phyloP scores from a whole-genome alignment of 2,329 filamentous ascomycete species.

The Fusarium fujikuroi region DNA sequence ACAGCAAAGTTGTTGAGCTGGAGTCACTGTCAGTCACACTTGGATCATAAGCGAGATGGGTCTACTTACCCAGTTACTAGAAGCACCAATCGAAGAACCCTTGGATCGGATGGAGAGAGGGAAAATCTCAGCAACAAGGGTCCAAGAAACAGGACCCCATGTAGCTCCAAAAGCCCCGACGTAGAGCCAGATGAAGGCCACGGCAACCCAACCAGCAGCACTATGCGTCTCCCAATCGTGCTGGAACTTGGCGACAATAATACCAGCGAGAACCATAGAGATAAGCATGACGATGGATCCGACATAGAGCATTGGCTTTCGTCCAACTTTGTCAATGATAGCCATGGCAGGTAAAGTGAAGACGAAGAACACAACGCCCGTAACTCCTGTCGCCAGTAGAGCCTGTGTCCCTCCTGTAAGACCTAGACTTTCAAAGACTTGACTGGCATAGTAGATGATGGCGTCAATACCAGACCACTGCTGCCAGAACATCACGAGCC shows the following conservation, averaged over 20 bases:
- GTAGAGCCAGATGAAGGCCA: constrained; percentile 56
- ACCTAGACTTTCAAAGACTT: constrained; percentile 72
- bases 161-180: constrained; percentile 59
- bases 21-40: not conserved
- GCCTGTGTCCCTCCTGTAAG: constrained; percentile 67
- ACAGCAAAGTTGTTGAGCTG: constrained; percentile 57
- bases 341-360: constrained; percentile 48
- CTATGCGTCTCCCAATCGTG: constrained; percentile 45
- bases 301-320: constrained; percentile 52
- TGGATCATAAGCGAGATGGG: not conserved
- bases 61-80: constrained; percentile 52
- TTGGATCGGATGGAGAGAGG: constrained; percentile 57
- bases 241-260: constrained; percentile 27
- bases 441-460: constrained; percentile 59
- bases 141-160: constrained; percentile 60
- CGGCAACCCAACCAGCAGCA: constrained; percentile 52
- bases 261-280: constrained; percentile 22
- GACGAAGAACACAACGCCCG: constrained; percentile 73
- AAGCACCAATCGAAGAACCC: constrained; percentile 55
- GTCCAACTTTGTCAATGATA: constrained; percentile 54
- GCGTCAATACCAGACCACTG: constrained; percentile 47
- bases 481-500: constrained; percentile 70
- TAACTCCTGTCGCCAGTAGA: constrained; percentile 75
- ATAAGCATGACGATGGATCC: constrained; percentile 51
- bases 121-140: constrained; percentile 59